Conservation (phyloP, 192 early-diverging fungal genomes). For the Backusella tuberculispora region DNA sequence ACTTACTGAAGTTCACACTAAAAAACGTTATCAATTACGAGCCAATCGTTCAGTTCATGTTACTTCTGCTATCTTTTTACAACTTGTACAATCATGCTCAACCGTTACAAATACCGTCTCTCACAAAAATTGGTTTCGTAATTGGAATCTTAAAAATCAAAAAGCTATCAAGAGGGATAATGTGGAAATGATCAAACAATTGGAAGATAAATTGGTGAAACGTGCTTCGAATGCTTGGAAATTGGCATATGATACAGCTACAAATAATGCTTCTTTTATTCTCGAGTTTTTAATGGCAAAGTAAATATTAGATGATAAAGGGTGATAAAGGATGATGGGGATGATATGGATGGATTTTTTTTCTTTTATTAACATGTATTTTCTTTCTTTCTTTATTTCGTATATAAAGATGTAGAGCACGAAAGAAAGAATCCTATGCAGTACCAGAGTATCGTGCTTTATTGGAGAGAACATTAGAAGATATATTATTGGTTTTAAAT, state of each 20-base stretch:
- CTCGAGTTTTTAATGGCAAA: constrained; percentile 65
- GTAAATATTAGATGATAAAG: too few species aligned
- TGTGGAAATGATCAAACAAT: background rate
- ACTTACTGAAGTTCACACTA: constrained; percentile 61
- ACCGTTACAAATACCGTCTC: constrained; percentile 18
- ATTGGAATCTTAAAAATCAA: constrained; percentile 33
- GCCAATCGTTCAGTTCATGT: constrained; percentile 74
- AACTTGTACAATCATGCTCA: constrained; percentile 66
- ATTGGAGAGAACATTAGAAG: constrained; percentile 73
- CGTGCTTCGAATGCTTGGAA: constrained; percentile 37
- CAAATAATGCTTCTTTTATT: constrained; percentile 58
- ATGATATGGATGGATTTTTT: too few species aligned
- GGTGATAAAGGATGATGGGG: too few species aligned
- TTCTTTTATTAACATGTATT: constrained; percentile 21
- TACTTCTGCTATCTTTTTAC: constrained; percentile 70
- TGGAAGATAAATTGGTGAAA: constrained; percentile 12
- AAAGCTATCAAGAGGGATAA: constrained; percentile 12
- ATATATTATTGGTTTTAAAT: constrained; percentile 70
- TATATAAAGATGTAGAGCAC: constrained; percentile 45
- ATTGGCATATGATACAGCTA: constrained; percentile 54
- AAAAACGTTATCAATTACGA: constrained; percentile 56
- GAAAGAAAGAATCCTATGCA: constrained; percentile 57
- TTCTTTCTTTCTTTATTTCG: constrained; percentile 17
- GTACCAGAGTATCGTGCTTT: constrained; percentile 69
- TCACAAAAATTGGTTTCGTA: constrained; percentile 33